Evolutionary conservation across 2,329 filamentous ascomycete genomes (phyloP), one percentile per base, ranked within the genome.

Genomic region (Sphaerostilbella broomeana): DNA sequence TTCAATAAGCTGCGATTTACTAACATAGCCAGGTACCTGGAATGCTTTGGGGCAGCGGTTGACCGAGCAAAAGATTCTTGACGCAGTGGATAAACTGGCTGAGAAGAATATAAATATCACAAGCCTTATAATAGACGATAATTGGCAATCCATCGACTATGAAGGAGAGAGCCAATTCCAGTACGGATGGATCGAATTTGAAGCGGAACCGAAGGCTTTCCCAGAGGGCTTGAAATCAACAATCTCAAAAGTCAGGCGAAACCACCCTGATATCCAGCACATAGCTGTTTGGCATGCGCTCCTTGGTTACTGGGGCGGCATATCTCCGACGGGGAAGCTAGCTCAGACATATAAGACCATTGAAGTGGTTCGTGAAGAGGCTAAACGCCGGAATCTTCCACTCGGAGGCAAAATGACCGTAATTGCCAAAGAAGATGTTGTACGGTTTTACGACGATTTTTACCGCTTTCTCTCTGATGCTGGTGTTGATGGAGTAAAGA

Each of bases 261-360:
- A 71, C 12, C 77, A 89, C 52, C 79, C 80, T 1, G 77, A 79
- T 43, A 81, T 97, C 43, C 75, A 84, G 44, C 84, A 95, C 51
- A 75, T 97, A 35, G 86, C 86, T 9, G 90, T 97, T 1, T 98
- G 92, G 92, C 92, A 98, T 64, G 86, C 90, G 1, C 70, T 97
- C 1, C 59, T 84, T 36, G 82, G 89, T 2, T 95, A 95, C 59
- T 95, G 92, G 92, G 90, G 87, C 32, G 89, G 89, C 0, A 79
- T 98, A 9, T 77, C 86, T 1, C 80, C 84, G 0, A 63, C 76
- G 5, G 85, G 89, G 1, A 73, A 79, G 33, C 77, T 98, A 34
- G 84, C 84, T 0, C 69, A 80, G 47, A 73, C 72, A 1, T 98
- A 97, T 64, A 84, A 86, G 56, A 94, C 87, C 0, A 65, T 81